A percentile compares a stretch with the other conserved stretches of the same genome.
Conservation (phyloP, 2,329 filamentous ascomycete species). For the Blumeria graminis region DNA sequence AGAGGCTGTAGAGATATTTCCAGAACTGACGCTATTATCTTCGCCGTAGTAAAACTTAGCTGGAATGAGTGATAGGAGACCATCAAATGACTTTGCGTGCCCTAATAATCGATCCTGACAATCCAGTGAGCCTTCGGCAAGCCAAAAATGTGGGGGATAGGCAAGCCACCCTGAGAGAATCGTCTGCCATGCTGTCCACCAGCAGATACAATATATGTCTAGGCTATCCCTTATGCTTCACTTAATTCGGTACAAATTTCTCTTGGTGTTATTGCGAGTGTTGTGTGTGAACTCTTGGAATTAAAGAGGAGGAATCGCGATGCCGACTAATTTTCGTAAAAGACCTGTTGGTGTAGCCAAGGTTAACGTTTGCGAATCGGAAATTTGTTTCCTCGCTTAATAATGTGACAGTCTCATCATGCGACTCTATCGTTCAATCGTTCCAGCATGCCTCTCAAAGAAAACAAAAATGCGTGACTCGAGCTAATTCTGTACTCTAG, state of each 20-base stretch:
- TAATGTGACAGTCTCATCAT: neutral
- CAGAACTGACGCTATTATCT: slow-evolving; percentile 38
- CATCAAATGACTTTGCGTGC: slow-evolving; percentile 18
- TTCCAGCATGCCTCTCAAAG: no score
- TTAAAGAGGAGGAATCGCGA: no score
- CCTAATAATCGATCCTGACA: slow-evolving; percentile 27
- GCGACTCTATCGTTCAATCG: no score
- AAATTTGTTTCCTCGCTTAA: neutral
- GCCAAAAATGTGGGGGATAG: slow-evolving; percentile 8
- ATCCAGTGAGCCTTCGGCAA: slow-evolving; percentile 3
- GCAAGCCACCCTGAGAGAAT: slow-evolving; percentile 12
- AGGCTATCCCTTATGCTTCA: no score
- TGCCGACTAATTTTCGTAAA: no score
- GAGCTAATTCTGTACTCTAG: no score
- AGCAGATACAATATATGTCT: neutral
- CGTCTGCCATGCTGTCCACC: slow-evolving; percentile 13
- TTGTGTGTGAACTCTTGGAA: no score
- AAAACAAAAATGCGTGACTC: no score
- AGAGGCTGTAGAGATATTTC: slow-evolving; percentile 1
- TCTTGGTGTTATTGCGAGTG: no score
- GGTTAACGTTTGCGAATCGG: neutral
- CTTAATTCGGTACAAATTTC: no score
- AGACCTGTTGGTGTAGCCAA: no score
- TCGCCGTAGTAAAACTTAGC: slow-evolving; percentile 48
- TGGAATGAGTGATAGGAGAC: slow-evolving; percentile 44